Base-by-base conservation (phyloP, 805 yeast species). In the Suhomyces canberraensis region DNA sequence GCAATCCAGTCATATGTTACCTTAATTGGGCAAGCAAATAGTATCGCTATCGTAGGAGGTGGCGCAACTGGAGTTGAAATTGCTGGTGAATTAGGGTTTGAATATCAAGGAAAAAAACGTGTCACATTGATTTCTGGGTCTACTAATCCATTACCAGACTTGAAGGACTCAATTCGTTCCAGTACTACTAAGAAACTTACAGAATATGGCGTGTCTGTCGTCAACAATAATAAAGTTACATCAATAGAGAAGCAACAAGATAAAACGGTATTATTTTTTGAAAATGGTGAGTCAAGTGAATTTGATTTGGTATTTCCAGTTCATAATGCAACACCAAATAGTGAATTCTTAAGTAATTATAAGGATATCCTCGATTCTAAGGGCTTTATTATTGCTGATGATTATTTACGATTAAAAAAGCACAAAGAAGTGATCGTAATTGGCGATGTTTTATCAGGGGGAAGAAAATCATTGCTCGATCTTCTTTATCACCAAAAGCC, bases 31-130 rank as follows among this genome's bases (percentile, higher is more conserved):
- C 9, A 36, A 3, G 59, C 69, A 7, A 44, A 49, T 18, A 35
- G 47, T 8, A 55, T 66, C 14, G 71, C 69, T 1, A 44, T 67
- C 4, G 30, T 67, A n/a, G 73, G 71, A 3, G 50, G 47, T 30
- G 62, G 66, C 7, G 47, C 69, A 3, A 52, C 61, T 11, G 69
- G 64, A 4, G 67, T 64, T 8, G 72, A 67, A 40, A 30, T 50
- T 9, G 60, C 68, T 6, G 69, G 66, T 8, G 73, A 66, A 36
- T 46, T 66, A 21, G 69, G 58, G 3, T 39, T 22, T 14, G 35
- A 27, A 11, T 52, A 35, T 30, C 33, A 35, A 4, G 31, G 36
- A 11, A 47, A 52, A 21, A n/a, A n/a, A n/a, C 29, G 50, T 8
- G 58, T 63, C 15, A 51, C 54, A 11, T 45, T 63, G 27, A 57